Percentiles rank a stretch among this genome's conserved stretches.
Evolutionary conservation across 1,139 yeast species (phyloP).

Genomic region (Magnusiomyces starmeri): DNA sequence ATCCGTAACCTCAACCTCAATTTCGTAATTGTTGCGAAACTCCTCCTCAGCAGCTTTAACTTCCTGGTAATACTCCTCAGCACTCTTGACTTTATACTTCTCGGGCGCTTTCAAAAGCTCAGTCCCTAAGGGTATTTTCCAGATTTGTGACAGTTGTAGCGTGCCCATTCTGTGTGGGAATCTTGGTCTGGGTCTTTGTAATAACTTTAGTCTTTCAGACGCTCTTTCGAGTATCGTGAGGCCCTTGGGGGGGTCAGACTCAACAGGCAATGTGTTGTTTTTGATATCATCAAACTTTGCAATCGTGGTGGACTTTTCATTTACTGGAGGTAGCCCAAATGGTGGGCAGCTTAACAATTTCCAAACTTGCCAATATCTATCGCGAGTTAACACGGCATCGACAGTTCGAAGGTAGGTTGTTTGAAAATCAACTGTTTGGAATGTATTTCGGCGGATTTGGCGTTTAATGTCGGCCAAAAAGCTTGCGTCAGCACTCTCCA

Average conservation of each 20-base stretch:
- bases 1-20: slow-evolving; percentile 11
- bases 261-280: background rate
- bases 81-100: slow-evolving; percentile 19
- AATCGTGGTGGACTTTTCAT: slow-evolving; percentile 8
- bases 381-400: slow-evolving; percentile 25
- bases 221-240: slow-evolving; percentile 14
- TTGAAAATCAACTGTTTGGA: slow-evolving; percentile 19
- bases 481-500: slow-evolving; percentile 20
- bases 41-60: slow-evolving; percentile 13
- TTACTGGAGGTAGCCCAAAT: slow-evolving; percentile 23
- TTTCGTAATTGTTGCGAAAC: slow-evolving; percentile 9
- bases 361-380: slow-evolving; percentile 34
- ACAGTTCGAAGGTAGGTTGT: slow-evolving; percentile 22
- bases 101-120: slow-evolving; percentile 18
- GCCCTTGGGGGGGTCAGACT: no score
- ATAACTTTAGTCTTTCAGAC: slow-evolving; percentile 16
- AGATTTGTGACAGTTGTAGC: slow-evolving; percentile 30
- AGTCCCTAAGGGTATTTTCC: slow-evolving; percentile 30
- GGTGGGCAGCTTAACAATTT: slow-evolving; percentile 32
- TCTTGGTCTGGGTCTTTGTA: slow-evolving; percentile 23
- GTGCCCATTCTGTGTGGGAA: slow-evolving; percentile 34
- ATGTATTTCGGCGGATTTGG: slow-evolving; percentile 12
- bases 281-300: background rate
- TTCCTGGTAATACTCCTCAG: slow-evolving; percentile 21
- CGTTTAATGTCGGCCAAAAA: slow-evolving; percentile 21